Conservation (phyloP, 1,139 yeast genomes). For the Suhomyces coccinellae region DNA sequence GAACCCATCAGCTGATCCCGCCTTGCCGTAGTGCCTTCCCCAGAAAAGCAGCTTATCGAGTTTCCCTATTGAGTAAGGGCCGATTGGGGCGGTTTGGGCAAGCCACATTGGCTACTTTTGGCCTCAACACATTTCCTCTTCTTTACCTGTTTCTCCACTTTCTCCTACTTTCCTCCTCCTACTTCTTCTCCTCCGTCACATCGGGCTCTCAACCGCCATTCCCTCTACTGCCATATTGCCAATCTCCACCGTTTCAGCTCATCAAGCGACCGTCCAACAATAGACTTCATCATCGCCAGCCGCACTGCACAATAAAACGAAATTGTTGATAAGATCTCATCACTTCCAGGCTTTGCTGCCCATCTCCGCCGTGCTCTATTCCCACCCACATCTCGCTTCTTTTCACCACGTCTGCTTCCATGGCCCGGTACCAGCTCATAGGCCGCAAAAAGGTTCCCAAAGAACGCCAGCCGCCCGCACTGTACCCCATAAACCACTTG, state of each 20-base stretch:
- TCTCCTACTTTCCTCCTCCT: neutral
- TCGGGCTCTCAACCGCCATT: too few relatives aligned
- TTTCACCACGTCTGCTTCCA: slow-evolving; percentile 1
- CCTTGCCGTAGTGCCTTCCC: too few relatives aligned
- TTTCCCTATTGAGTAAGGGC: neutral
- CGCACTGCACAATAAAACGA: neutral
- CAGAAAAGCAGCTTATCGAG: neutral
- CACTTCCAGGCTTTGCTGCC: neutral
- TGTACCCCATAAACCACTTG: slow-evolving; percentile 32
- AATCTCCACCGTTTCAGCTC: neutral
- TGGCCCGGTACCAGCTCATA: slow-evolving; percentile 39
- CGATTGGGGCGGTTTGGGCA: neutral
- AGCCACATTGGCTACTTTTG: too few relatives aligned
- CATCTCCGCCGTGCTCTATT: neutral
- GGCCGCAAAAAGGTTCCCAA: slow-evolving; percentile 33
- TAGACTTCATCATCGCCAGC: neutral
- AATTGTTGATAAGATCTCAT: neutral
- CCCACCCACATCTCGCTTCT: neutral
- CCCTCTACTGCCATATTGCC: neutral
- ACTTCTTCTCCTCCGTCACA: neutral
- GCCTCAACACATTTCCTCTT: too few relatives aligned
- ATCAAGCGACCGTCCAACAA: neutral
- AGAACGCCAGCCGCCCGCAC: slow-evolving; percentile 1
- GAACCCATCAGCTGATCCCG: too few relatives aligned
- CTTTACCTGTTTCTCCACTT: neutral